These are phyloP conservation scores for Jackrogersella multiformis DNA, from an alignment of 495 filamentous ascomycete species.

Conservation along the genomic window DNA sequence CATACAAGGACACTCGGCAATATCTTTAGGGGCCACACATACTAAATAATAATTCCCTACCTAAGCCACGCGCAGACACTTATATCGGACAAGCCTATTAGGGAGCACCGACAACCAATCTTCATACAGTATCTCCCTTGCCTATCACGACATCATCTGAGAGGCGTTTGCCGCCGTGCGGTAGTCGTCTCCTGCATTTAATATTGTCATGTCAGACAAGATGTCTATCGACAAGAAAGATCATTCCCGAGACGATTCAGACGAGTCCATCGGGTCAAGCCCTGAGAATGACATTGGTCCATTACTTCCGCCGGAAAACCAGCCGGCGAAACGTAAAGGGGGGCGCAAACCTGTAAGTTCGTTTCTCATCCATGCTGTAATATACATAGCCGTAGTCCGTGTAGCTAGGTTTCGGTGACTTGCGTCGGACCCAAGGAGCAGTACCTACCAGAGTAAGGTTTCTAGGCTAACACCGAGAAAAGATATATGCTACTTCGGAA, in stretches of 20 bases:
- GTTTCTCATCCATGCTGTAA: slow-evolving; percentile 1
- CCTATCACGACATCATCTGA: slow-evolving; percentile 20
- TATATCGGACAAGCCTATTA: slow-evolving; percentile 31
- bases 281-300: slow-evolving; percentile 59
- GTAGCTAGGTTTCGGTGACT: slow-evolving; percentile 40
- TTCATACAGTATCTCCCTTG: slow-evolving; percentile 11
- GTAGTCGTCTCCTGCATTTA: slow-evolving; percentile 41
- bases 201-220: slow-evolving; percentile 62
- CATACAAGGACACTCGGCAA: slow-evolving; percentile 17
- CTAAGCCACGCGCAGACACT: slow-evolving; percentile 16
- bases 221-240: slow-evolving; percentile 70
- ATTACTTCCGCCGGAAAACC: slow-evolving; percentile 53
- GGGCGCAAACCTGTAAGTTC: slow-evolving; percentile 94
- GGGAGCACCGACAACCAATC: slow-evolving; percentile 18
- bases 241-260: slow-evolving; percentile 58
- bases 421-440: slow-evolving; percentile 13
- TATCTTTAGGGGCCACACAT: slow-evolving; percentile 24
- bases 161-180: slow-evolving; percentile 49
- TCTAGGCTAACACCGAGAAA: slow-evolving; percentile 45
- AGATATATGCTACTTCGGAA: slow-evolving; percentile 98
- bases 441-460: slow-evolving; percentile 33
- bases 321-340: slow-evolving; percentile 86
- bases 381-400: slow-evolving; percentile 23
- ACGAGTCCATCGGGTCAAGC: slow-evolving; percentile 65
- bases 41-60: slow-evolving; percentile 23